Base-by-base conservation (phyloP, 768 basidiomycete genomes). In the Lentinula detonsa region DNA sequence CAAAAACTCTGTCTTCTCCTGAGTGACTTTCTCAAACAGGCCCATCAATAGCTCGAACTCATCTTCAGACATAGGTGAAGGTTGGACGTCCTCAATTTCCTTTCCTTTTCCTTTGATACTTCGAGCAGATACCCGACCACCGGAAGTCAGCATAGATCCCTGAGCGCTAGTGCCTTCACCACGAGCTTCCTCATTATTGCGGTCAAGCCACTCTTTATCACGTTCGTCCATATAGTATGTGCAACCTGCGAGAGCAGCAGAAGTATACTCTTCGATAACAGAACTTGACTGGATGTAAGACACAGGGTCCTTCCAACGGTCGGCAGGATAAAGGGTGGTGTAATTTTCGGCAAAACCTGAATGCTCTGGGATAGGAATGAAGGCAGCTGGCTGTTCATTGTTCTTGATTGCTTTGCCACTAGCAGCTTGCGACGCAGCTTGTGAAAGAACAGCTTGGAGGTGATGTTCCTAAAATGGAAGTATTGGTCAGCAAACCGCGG, bases 11-110 rank as follows among this genome's bases (percentile, higher is more conserved):
- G 90, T 88, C 70, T 88, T 90, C 68, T 94, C 91, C 65, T 95
- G 91, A 0, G 95, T 93, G 48, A 88, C 81, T 69, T 89, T 90
- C 78, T 99, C 97, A 67, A 96, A 88, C 52, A 98, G 71, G 21
- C 93, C 93, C 94, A 98, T 96, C 61, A 96, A 85, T 63, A 95
- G 80, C 72, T 99, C 97, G 64, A 98, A 96, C 67, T 94, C 89
- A 66, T 97, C 93, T 69, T 97, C 95, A 3, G 85, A 79, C 61
- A 98, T 88, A 58, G 79, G 73, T n/a, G 87, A 66, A 8, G 85
- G 82, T 60, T 83, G 84, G 1, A 75, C 72, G 1, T 82, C 73
- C 57, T 95, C 92, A 1, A 88, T 87, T 59, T 91, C 91, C 71
- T 92, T 94, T 59, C 90, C 91, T 67, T 90, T 95, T 8, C 85